A percentile compares a stretch with the other conserved stretches of the same genome.
phyloP scores from a whole-genome alignment of 805 yeast genomes.

The Candida incommunis region DNA sequence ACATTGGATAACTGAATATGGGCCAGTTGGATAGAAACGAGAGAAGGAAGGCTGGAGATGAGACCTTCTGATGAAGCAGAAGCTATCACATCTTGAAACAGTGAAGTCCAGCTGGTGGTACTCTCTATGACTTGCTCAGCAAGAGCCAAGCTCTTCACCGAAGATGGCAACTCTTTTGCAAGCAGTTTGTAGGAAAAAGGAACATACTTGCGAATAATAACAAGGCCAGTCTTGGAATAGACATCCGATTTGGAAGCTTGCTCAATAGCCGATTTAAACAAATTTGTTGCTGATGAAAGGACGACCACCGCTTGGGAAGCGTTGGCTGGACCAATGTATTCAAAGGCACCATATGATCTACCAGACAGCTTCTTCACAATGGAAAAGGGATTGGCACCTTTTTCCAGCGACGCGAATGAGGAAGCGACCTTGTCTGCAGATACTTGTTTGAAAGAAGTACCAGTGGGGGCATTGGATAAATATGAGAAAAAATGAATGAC shows the following conservation, averaged over 20 bases:
- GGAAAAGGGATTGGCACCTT: background rate
- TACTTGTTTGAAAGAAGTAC: conserved; percentile 5
- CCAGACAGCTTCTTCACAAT: conserved; percentile 5
- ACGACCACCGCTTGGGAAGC: conserved; percentile 43
- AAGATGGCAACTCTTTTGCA: conserved; percentile 35
- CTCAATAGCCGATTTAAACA: conserved; percentile 27
- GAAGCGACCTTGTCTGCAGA: conserved; percentile 4
- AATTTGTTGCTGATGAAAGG: conserved; percentile 43
- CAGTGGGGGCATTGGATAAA: background rate
- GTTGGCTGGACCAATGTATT: conserved; percentile 26
- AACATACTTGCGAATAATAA: conserved; percentile 51
- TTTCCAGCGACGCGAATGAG: background rate
- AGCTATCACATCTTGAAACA: conserved; percentile 62
- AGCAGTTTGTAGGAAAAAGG: conserved; percentile 54
- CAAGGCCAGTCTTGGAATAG: conserved; percentile 29
- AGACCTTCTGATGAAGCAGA: conserved; percentile 22
- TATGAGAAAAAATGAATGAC: conserved; percentile 56
- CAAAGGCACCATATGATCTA: conserved; percentile 26
- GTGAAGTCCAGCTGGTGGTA: conserved; percentile 44
- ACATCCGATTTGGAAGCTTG: conserved; percentile 17
- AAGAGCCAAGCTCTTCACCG: conserved; percentile 42
- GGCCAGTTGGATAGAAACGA: conserved; percentile 46
- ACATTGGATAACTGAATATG: conserved; percentile 27
- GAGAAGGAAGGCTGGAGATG: conserved; percentile 16
- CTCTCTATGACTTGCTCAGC: conserved; percentile 46